phyloP scores from a whole-genome alignment of 2,329 filamentous ascomycete genomes.

The Arachnopeziza araneosa region DNA sequence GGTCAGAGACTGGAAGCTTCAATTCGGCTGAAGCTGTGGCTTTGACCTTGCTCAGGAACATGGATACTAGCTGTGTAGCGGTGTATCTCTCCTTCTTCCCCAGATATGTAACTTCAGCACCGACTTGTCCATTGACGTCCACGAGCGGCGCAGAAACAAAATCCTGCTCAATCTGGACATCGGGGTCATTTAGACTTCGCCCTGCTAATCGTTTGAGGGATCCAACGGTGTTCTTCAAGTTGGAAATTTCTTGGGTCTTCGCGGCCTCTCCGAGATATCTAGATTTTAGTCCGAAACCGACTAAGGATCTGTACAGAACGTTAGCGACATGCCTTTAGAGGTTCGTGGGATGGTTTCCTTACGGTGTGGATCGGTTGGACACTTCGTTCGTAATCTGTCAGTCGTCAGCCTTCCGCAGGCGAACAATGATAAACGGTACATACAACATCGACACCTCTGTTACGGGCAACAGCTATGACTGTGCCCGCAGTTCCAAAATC shows the following conservation, averaged over 20 bases:
- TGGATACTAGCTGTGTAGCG: constrained; percentile 87
- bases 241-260: constrained; percentile 98
- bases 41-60: constrained; percentile 95
- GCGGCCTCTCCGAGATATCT: constrained; percentile 92
- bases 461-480: constrained; percentile 93
- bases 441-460: constrained; percentile 98
- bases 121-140: constrained; percentile 90
- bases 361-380: constrained; percentile 96
- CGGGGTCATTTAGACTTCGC: constrained; percentile 80
- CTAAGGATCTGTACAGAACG: constrained; percentile 62
- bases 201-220: constrained; percentile 90
- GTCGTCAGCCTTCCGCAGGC: constrained; percentile 29
- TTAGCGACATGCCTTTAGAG: constrained; percentile 7
- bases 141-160: constrained; percentile 81
- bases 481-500: constrained; percentile 97
- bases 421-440: constrained; percentile 39
- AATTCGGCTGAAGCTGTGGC: constrained; percentile 81
- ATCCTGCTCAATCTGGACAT: constrained; percentile 88
- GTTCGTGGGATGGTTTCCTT: constrained; percentile 42
- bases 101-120: constrained; percentile 86
- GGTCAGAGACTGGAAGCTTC: constrained; percentile 83
- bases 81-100: constrained; percentile 95
- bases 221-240: constrained; percentile 97
- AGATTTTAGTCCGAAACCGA: constrained; percentile 90
- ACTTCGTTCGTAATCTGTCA: constrained; percentile 94